These are phyloP conservation scores for Nicotiana undulata DNA, from an alignment of 257 asterid species.

Conservation along the genomic window DNA sequence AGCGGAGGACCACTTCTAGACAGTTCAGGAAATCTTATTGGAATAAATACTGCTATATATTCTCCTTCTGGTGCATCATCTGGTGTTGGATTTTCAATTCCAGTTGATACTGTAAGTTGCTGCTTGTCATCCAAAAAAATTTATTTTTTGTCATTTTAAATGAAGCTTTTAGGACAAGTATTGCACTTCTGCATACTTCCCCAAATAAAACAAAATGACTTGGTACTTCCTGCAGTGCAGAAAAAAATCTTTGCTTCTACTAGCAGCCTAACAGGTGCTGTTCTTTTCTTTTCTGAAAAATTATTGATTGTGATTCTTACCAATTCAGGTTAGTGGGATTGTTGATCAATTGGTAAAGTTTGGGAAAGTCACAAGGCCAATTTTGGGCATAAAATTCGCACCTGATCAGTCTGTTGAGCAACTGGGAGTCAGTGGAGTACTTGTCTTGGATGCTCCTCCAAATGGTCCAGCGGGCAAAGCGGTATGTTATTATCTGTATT, in stretches of 20 bases:
- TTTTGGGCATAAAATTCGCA: slow-evolving; percentile 91
- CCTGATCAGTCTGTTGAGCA: slow-evolving; percentile 98
- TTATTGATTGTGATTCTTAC: background rate
- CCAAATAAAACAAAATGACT: background rate
- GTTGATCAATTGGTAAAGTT: slow-evolving; percentile 90
- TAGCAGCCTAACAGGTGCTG: background rate
- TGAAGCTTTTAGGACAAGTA: background rate
- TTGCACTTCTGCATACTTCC: background rate
- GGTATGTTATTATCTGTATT: slow-evolving; percentile 33
- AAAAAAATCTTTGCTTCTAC: background rate
- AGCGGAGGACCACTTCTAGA: slow-evolving; percentile 99
- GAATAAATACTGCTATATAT: slow-evolving; percentile 97
- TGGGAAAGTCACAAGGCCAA: slow-evolving; percentile 95
- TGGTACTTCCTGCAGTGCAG: background rate
- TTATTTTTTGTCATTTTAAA: background rate
- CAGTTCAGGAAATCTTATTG: slow-evolving; percentile 91
- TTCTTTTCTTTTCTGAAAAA: background rate
- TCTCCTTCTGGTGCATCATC: slow-evolving; percentile 99
- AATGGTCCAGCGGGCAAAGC: slow-evolving; percentile 99
- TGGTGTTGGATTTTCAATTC: slow-evolving; percentile 99
- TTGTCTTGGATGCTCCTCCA: slow-evolving; percentile 91
- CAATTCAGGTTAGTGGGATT: slow-evolving; percentile 76
- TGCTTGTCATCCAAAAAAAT: background rate
- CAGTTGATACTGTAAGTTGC: slow-evolving; percentile 90
- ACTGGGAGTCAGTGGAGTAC: slow-evolving; percentile 96